Percentiles rank a stretch among this genome's conserved stretches.
These are phyloP conservation scores for Thuja plicata DNA, from an alignment of 83 land plant genomes.

Conservation along the genomic window DNA sequence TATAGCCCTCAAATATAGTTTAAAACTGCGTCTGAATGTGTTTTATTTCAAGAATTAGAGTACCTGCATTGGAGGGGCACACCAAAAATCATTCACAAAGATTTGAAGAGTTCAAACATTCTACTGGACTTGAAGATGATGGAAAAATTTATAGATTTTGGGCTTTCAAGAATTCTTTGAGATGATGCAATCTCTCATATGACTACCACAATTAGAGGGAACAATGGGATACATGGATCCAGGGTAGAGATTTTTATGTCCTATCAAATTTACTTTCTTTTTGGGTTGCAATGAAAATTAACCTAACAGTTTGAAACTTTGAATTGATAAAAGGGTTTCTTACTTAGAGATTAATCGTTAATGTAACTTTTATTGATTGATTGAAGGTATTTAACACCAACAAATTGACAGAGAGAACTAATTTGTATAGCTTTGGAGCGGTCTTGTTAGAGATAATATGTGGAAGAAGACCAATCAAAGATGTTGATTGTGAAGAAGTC, in stretches of 20 bases:
- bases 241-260: neutral
- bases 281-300: neutral
- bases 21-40: too few species aligned
- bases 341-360: neutral
- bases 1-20: neutral
- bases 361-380: neutral
- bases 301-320: neutral
- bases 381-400: neutral
- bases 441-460: slow-evolving; percentile 23
- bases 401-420: slow-evolving; percentile 1
- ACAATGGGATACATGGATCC: neutral
- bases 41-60: neutral
- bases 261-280: neutral
- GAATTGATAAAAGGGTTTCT: neutral
- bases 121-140: too few species aligned
- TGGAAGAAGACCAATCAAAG: slow-evolving; percentile 9
- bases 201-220: neutral
- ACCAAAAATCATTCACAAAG: neutral
- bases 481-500: neutral
- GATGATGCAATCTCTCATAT: neutral
- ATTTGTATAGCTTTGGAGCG: slow-evolving; percentile 9
- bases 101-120: neutral
- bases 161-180: neutral
- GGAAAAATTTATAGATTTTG: neutral
- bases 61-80: neutral